Evolutionary conservation across 305 asterid species (phyloP).

Genomic region (Fraxinus floribunda): DNA sequence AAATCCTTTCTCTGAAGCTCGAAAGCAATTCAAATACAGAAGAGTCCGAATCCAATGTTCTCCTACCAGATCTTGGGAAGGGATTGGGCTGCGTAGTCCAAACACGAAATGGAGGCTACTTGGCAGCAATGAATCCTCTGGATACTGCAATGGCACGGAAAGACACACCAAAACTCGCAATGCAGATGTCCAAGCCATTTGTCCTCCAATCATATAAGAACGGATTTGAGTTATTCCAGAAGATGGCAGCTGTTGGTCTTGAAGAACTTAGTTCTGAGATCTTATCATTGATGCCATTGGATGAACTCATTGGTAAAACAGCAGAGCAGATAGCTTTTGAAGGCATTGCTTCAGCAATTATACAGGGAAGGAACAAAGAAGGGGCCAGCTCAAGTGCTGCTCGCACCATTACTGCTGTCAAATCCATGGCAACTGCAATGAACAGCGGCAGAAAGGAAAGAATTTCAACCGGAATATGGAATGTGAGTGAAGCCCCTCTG

Average conservation of each 20-base stretch:
- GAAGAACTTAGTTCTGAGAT: slow-evolving; percentile 60
- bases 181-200: slow-evolving; percentile 77
- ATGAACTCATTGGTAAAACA: slow-evolving; percentile 75
- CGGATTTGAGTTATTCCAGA: slow-evolving; percentile 73
- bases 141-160: slow-evolving; percentile 41
- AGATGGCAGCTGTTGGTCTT: slow-evolving; percentile 63
- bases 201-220: slow-evolving; percentile 41
- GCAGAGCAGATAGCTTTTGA: slow-evolving; percentile 95
- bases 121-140: slow-evolving; percentile 75
- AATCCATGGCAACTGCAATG: slow-evolving; percentile 66
- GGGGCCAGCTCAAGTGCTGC: slow-evolving; percentile 88
- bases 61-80: slow-evolving; percentile 76
- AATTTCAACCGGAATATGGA: slow-evolving; percentile 76
- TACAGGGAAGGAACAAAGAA: slow-evolving; percentile 72
- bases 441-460: slow-evolving; percentile 58
- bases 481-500: slow-evolving; percentile 53
- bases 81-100: slow-evolving; percentile 83
- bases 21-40: slow-evolving; percentile 24
- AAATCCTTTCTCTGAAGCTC: slow-evolving; percentile 22
- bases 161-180: slow-evolving; percentile 73
- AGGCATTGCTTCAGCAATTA: slow-evolving; percentile 84
- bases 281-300: slow-evolving; percentile 66
- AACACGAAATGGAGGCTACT: slow-evolving; percentile 79
- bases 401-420: slow-evolving; percentile 60
- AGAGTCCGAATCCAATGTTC: slow-evolving; percentile 38